Conservation (phyloP, 2,329 filamentous ascomycete genomes). For the Pseudopithomyces chartarum region DNA sequence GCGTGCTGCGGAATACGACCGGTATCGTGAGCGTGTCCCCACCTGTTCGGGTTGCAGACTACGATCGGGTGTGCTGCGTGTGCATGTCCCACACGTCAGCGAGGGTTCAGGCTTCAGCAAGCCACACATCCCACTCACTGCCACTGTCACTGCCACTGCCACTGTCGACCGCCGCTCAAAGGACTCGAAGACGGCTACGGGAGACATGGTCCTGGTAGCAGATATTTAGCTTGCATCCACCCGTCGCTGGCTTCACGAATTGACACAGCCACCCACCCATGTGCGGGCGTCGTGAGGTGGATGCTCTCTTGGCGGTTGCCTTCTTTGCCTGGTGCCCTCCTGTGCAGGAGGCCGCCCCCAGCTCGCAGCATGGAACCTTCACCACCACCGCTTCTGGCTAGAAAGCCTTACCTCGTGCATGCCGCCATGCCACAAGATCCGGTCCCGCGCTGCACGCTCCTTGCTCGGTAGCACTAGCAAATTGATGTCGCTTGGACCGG, state of each 20-base stretch:
- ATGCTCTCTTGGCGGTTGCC: conserved; percentile 22
- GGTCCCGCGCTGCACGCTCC: not conserved
- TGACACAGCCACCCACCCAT: conserved; percentile 24
- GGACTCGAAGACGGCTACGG: not conserved
- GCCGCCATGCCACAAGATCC: conserved; percentile 6
- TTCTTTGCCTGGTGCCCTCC: conserved; percentile 21
- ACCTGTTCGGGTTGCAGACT: not conserved
- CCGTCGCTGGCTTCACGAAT: not conserved
- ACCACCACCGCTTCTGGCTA: conserved; percentile 15
- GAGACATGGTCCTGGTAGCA: not conserved
- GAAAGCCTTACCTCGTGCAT: conserved; percentile 24
- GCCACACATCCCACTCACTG: conserved; percentile 2
- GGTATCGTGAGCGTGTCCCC: conserved; percentile 2
- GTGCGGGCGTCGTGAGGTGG: not conserved
- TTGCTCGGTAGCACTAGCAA: conserved; percentile 5
- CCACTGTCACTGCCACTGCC: not conserved
- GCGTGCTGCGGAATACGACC: not conserved
- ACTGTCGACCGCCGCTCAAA: not conserved
- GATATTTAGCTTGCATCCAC: not conserved
- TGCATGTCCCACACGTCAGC: not conserved
- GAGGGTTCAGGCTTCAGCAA: conserved; percentile 1
- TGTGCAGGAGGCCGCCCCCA: conserved; percentile 26
- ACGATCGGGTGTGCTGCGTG: not conserved
- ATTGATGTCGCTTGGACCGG: conserved; percentile 8
- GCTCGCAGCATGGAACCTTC: conserved; percentile 7